Base-by-base conservation (phyloP, 768 basidiomycete species). In the Dacryopinax spathularia region DNA sequence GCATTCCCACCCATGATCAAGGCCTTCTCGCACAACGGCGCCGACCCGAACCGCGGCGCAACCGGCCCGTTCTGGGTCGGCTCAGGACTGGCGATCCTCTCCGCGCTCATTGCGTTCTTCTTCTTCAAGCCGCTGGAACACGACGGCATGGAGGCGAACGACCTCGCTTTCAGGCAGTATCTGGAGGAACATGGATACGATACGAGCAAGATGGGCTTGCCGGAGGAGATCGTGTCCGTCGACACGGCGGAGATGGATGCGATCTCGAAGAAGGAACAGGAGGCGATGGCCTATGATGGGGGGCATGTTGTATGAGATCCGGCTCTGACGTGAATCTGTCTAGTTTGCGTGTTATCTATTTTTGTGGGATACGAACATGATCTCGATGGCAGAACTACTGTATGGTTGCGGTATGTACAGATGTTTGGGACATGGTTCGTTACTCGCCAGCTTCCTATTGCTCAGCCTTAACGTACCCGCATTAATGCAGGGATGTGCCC, bases 21-120 rank as follows among this genome's bases (percentile, higher is more conserved):
- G 12, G 83, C 85, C 82, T 66, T 56, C 48, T 27, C 22, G 25
- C 25, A 56, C 65, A 85, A 84, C 65, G 85, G 85, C 4, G 9
- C 78, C 1, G 67, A 61, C 13, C 74, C 81, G 27, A 71, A 74
- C 35, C 79, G 76, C 65, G 87, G 85, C 60, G 85, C 87, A 70
- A 91, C 91, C 0, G 89, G 90, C 20, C 89, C 89, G 15, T 91
- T 91, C 81, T 91, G 86, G 88, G 72, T 91, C 66, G 90, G 80
- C n/a, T 66, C 69, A 75, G 84, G 81, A 36, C 80, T 96, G 59
- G 91, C 91, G 2, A 67, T 95, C 48, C 66, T 91, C 60, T 89
- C 88, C 65, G 92, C 93, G 1, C 22, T 84, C 9, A 75, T 91
- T 67, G 84, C 86, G 0, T 79, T 84, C 67, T 72, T 89, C 73